Evolutionary conservation across 2,329 filamentous ascomycete genomes (phyloP), one percentile per base, ranked within the genome.

Genomic region (Pseudogymnoascus destructans): DNA sequence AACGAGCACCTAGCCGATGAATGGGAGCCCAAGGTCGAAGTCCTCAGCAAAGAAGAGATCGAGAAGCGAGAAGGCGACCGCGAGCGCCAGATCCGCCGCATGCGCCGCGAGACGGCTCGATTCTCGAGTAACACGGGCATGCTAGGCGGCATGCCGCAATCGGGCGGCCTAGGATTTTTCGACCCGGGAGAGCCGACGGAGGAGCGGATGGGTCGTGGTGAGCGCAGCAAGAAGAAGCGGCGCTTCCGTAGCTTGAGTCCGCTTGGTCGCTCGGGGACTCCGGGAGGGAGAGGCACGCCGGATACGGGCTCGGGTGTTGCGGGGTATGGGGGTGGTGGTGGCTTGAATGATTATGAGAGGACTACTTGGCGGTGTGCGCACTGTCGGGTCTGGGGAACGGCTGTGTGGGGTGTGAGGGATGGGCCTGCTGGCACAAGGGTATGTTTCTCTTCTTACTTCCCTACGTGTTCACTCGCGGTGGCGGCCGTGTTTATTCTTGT

Each of bases 1-100:
- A 88, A 89, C 2, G 93, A 97, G 67, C 86, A 89, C 60, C 78
- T 97, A 3, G 91, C 81, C 6, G 85, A 88, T 63, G 85, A 87
- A 61, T 93, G 88, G 88, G 87, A 90, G 68, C 86, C 88, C 5
- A 89, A 87, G 73, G 78, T 93, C 7, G 88, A 92, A 70, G 77
- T 79, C 0, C 74, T 98, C 1, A 91, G 86, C 36, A 95, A 95
- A 66, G 93, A 98, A 66, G 93, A 98, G 68, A 97, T 98, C 58
- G 93, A 98, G 73, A 95, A 95, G 74, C 82, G 93, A 25, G 93
- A 98, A 71, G 89, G 89, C 57, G 93, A 98, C 69, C 81, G 93
- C 40, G 93, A 98, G 72, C 79, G 93, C 58, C 89, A 97, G 71
- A 86, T 96, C 36, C 80, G 93, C 60, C 80, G 93, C 60, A 74